Base-by-base conservation (phyloP, 1,139 yeast species). In the Protomyces pachydermus region DNA sequence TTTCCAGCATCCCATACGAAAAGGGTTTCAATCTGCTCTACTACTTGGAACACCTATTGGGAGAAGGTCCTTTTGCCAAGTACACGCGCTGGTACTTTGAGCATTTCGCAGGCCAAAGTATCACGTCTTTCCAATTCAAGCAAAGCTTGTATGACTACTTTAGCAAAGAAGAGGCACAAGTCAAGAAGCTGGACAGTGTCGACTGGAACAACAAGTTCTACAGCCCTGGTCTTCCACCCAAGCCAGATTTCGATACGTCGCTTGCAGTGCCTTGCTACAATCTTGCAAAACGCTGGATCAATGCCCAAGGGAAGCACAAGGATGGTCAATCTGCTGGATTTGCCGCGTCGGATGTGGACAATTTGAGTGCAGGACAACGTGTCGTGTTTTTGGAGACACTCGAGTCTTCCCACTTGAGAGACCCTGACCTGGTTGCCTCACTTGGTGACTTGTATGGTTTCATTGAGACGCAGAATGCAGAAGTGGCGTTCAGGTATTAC, bases 161-260 rank as follows among this genome's bases (percentile, higher is more conserved):
- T 48, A 67, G 65, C 1, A 64, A 69, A 3, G 73, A 71, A 35
- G 23, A 61, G 52, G 61, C 56, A 18, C 77, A 83, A 68, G 77
- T 77, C 61, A 79, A 74, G 0, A 69, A 79, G 34, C 79, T 88
- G 70, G 88, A 88, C 70, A 68, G 80, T 12, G 82, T 91, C 60
- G 96, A 91, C 74, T 91, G 97, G 96, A 80, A 88, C 63, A 75
- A 84, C 38, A 91, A 97, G 96, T 78, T 89, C 66, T 87, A 81
- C 74, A 78, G 81, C 53, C 87, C 95, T 2, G 97, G 97, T 1
- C 82, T 91, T 81, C 97, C 97, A 54, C 93, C 91, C 65, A 72
- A 72, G 54, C 96, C 95, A 18, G 72, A 82, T 38, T 90, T 90
- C 72, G 91, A 88, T 73, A 88, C 95, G 3, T 77, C 85, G 1